Evolutionary conservation across 306 rosid genomes (phyloP).

Genomic region (Nissolia schottii): DNA sequence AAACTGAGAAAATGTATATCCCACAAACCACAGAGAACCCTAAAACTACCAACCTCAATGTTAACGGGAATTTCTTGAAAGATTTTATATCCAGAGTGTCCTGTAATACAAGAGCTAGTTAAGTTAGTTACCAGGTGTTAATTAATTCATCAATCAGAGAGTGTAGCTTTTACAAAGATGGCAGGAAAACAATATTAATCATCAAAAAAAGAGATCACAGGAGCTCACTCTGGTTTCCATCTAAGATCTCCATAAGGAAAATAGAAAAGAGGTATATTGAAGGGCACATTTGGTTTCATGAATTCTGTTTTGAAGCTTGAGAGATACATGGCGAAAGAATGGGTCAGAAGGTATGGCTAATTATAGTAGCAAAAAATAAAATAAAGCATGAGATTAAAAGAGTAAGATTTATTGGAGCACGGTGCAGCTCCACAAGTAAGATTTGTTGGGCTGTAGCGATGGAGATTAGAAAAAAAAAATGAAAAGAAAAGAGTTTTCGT

Average conservation of each 20-base stretch:
- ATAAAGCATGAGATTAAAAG: constrained; percentile 26
- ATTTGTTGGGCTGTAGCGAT: too few relatives aligned
- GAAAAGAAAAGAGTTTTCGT: neutral
- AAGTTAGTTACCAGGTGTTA: neutral
- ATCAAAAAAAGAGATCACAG: neutral
- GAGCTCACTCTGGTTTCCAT: constrained; percentile 57
- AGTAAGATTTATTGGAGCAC: too few relatives aligned
- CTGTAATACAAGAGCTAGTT: constrained; percentile 36
- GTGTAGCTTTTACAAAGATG: neutral
- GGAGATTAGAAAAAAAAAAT: too few relatives aligned
- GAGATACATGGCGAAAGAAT: constrained; percentile 54
- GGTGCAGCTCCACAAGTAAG: neutral
- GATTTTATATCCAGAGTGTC: constrained; percentile 41
- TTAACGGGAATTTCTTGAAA: constrained; percentile 45
- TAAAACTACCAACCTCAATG: constrained; percentile 44
- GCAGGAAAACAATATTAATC: neutral
- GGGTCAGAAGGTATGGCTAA: constrained; percentile 39
- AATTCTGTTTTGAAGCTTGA: constrained; percentile 20
- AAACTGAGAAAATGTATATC: constrained; percentile 35
- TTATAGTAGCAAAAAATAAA: constrained; percentile 18
- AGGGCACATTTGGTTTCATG: constrained; percentile 13
- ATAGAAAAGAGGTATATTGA: neutral
- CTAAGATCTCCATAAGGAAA: constrained; percentile 39
- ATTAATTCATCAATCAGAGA: too few relatives aligned
- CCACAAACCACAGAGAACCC: constrained; percentile 42